These are phyloP conservation scores for Amylocystis lapponica DNA, from an alignment of 768 basidiomycete genomes.

Conservation along the genomic window DNA sequence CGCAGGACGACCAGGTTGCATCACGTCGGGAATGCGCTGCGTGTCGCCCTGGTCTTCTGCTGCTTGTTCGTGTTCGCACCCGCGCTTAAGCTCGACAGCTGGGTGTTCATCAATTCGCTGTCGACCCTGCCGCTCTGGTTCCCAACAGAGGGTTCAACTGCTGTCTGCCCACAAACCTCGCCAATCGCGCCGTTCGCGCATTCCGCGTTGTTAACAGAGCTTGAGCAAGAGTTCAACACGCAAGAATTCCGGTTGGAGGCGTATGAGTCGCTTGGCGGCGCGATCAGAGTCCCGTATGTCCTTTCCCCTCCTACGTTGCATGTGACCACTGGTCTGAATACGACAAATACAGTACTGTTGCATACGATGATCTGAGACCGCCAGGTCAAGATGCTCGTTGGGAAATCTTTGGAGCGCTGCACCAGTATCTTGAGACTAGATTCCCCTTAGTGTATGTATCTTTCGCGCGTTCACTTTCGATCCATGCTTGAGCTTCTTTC, in stretches of 20 bases:
- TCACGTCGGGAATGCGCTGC: background rate
- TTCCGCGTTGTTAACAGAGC: conserved; percentile 21
- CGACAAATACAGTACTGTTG: conserved; percentile 38
- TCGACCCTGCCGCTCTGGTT: too few species aligned
- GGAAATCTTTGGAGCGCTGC: conserved; percentile 30
- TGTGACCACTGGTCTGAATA: background rate
- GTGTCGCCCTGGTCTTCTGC: background rate
- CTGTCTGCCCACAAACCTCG: conserved; percentile 31
- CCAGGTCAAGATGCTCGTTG: conserved; percentile 43
- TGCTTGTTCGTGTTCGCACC: background rate
- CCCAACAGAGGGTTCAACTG: background rate
- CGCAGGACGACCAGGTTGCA: background rate
- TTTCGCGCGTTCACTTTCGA: background rate
- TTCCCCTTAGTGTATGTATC: conserved; percentile 56
- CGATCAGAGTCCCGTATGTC: conserved; percentile 32
- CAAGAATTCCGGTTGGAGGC: conserved; percentile 26
- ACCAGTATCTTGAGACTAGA: conserved; percentile 36
- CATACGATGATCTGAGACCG: conserved; percentile 40
- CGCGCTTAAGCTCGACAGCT: too few species aligned
- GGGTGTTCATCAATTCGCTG: too few species aligned
- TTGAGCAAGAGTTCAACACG: conserved; percentile 26
- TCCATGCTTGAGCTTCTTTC: background rate
- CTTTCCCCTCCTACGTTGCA: background rate
- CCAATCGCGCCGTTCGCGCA: conserved; percentile 24
- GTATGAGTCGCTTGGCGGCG: conserved; percentile 16